These are phyloP conservation scores for Starmerella floris DNA, from an alignment of 805 yeast genomes.

Conservation along the genomic window DNA sequence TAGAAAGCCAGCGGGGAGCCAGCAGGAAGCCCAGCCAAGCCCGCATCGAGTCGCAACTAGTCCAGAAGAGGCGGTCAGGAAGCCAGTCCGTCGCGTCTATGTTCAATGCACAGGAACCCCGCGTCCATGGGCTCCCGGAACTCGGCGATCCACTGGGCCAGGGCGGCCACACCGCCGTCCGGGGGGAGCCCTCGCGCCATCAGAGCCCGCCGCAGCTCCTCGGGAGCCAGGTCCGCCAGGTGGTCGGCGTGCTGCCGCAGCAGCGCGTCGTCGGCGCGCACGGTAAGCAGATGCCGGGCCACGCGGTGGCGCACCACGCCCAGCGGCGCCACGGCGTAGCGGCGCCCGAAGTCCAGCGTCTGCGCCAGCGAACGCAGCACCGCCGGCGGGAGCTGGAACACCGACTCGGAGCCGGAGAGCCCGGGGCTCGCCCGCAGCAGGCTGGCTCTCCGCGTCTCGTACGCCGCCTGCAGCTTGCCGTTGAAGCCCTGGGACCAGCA, in stretches of 20 bases:
- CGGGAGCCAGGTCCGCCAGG: constrained; percentile 8
- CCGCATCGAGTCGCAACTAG: too few species aligned
- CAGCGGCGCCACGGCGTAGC: constrained; percentile 8
- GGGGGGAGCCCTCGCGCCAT: constrained; percentile 17
- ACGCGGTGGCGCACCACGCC: constrained; percentile 10
- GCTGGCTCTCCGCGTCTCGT: neutral
- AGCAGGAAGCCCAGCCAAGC: too few species aligned
- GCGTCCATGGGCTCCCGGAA: constrained; percentile 23
- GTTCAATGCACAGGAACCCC: constrained; percentile 13
- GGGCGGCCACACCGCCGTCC: constrained; percentile 6
- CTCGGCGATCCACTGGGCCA: constrained; percentile 14
- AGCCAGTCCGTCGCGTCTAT: too few species aligned
- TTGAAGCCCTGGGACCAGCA: constrained; percentile 28
- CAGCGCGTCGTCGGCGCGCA: constrained; percentile 20
- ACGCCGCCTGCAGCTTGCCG: constrained; percentile 3
- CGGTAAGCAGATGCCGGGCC: constrained; percentile 11
- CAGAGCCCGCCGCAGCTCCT: constrained; percentile 16
- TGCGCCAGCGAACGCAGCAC: constrained; percentile 11
- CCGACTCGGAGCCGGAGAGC: constrained; percentile 16
- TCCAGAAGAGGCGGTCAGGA: too few species aligned
- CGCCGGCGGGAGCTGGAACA: constrained; percentile 4
- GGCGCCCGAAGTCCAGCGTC: constrained; percentile 13
- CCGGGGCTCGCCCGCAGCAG: neutral
- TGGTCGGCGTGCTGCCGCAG: constrained; percentile 6
- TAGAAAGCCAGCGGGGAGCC: too few species aligned